These are phyloP conservation scores for Wallacemonas sp. DNA, from an alignment of 208 protist genomes.

Conservation along the genomic window DNA sequence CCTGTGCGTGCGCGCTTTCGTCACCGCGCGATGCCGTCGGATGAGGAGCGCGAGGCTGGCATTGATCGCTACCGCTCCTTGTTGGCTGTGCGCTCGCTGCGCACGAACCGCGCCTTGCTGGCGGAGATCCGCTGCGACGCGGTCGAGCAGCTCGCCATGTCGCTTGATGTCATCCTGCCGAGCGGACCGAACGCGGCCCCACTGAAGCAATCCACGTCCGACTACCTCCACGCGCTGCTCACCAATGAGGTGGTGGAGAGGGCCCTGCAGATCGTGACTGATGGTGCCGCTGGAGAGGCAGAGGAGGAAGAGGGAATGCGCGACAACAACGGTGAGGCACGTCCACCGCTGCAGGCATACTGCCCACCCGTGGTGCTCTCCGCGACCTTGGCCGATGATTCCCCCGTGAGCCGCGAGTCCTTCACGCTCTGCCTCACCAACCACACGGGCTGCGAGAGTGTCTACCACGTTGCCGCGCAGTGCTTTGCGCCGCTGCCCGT, in stretches of 20 bases:
- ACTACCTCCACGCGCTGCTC: slow-evolving; percentile 42
- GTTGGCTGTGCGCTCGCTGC: slow-evolving; percentile 58
- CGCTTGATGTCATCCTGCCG: slow-evolving; percentile 45
- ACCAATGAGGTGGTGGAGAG: slow-evolving; percentile 19
- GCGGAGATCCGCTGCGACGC: slow-evolving; percentile 65
- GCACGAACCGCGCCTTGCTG: slow-evolving; percentile 55
- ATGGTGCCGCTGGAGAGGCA: not conserved
- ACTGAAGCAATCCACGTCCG: not conserved
- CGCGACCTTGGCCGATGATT: slow-evolving; percentile 47
- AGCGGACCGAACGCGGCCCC: not conserved
- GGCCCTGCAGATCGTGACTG: not conserved
- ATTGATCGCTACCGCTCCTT: slow-evolving; percentile 43
- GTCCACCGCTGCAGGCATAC: slow-evolving; percentile 41
- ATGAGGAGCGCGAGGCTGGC: slow-evolving; percentile 3
- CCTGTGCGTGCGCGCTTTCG: slow-evolving; percentile 61
- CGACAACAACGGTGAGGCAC: too few relatives aligned
- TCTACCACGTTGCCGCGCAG: slow-evolving; percentile 41
- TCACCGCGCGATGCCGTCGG: not conserved
- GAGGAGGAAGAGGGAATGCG: not conserved
- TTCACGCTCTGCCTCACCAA: slow-evolving; percentile 49
- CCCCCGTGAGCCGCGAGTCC: slow-evolving; percentile 46
- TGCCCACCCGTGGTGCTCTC: slow-evolving; percentile 43
- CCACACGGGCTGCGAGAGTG: slow-evolving; percentile 62
- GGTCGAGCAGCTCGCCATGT: slow-evolving; percentile 63
- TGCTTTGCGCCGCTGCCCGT: slow-evolving; percentile 39